Evolutionary conservation across 2,329 filamentous ascomycete genomes (phyloP).

Genomic region (Boeremia exigua): DNA sequence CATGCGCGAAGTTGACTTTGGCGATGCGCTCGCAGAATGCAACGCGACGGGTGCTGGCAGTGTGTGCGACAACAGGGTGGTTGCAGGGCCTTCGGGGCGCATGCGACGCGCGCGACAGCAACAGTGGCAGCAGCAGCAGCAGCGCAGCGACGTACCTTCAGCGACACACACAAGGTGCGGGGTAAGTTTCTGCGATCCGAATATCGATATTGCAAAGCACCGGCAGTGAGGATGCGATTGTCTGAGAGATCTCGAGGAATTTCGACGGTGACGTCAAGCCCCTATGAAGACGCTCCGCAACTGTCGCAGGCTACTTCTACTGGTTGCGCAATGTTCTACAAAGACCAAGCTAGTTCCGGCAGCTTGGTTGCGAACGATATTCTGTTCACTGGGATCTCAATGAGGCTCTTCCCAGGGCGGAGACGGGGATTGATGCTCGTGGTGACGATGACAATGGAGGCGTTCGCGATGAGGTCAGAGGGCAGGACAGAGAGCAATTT

Average conservation of each 20-base stretch:
- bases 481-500: constrained; percentile 42
- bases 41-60: constrained; percentile 19
- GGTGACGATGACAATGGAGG: constrained; percentile 43
- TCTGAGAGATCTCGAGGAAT: constrained; percentile 25
- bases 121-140: constrained; percentile 22
- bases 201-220: constrained; percentile 22
- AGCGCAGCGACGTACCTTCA: constrained; percentile 38
- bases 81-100: constrained; percentile 29
- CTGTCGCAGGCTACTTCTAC: constrained; percentile 20
- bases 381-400: constrained; percentile 24
- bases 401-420: constrained; percentile 37
- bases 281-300: constrained; percentile 27
- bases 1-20: background rate
- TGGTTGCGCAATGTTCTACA: constrained; percentile 19
- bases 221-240: constrained; percentile 26
- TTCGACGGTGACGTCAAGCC: constrained; percentile 41
- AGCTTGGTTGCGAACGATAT: constrained; percentile 14
- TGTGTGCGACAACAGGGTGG: constrained; percentile 16
- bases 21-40: constrained; percentile 17
- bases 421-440: constrained; percentile 35
- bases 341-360: constrained; percentile 10
- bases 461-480: constrained; percentile 47
- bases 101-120: constrained; percentile 23
- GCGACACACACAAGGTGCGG: constrained; percentile 36
- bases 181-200: constrained; percentile 29